Evolutionary conservation across 441 rosid species (phyloP).

Genomic region (Erodium texanum): DNA sequence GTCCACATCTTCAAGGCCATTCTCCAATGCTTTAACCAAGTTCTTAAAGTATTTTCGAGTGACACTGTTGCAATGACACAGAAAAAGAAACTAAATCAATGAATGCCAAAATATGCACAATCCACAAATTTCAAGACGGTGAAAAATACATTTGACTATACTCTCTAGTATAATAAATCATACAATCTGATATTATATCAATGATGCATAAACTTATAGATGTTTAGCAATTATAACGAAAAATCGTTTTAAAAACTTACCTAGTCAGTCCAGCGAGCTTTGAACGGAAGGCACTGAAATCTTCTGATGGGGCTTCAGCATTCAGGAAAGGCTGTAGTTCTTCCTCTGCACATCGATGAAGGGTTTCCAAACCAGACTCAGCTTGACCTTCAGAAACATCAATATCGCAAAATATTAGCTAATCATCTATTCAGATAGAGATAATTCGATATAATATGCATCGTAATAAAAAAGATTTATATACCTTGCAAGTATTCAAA

Average conservation of each 20-base stretch:
- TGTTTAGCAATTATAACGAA: background rate
- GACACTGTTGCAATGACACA: constrained; percentile 43
- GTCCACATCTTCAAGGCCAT: constrained; percentile 77
- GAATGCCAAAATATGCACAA: background rate
- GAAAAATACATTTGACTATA: too few species aligned
- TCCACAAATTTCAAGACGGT: too few species aligned
- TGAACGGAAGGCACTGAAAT: constrained; percentile 69
- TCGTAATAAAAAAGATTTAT: background rate
- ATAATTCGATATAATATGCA: background rate
- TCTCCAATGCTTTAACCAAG: constrained; percentile 81
- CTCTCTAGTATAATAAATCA: too few species aligned
- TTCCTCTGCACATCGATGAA: constrained; percentile 92
- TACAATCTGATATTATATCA: too few species aligned
- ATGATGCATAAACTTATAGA: background rate
- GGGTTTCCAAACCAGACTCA: constrained; percentile 86
- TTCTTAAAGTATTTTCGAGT: constrained; percentile 84
- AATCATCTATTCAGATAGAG: background rate
- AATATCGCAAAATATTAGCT: background rate
- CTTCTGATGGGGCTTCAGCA: constrained; percentile 47
- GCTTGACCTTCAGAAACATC: constrained; percentile 64
- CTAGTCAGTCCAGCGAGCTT: constrained; percentile 83
- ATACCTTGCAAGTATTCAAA: constrained; percentile 96
- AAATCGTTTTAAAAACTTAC: constrained; percentile 24
- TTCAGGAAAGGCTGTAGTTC: constrained; percentile 52
- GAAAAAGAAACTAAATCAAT: background rate